Conservation (phyloP, 306 rosid species). For the Cucurbita pepo region DNA sequence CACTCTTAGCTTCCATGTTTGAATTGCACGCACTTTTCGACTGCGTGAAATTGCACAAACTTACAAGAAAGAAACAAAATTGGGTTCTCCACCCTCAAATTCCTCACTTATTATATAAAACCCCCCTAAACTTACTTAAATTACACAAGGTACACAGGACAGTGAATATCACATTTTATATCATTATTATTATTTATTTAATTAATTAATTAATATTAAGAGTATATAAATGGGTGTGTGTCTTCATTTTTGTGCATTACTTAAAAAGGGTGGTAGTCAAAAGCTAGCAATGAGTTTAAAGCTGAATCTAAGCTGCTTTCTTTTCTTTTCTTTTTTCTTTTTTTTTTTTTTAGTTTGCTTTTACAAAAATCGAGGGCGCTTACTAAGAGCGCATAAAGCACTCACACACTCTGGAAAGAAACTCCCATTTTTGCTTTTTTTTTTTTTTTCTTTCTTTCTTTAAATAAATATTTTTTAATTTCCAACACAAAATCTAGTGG, state of each 20-base stretch:
- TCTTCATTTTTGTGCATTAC: neutral
- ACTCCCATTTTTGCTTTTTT: neutral
- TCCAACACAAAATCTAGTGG: neutral
- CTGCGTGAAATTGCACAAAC: neutral
- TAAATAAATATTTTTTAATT: neutral
- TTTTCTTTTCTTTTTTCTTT: neutral
- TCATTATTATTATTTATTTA: too few species aligned
- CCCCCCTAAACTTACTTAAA: neutral
- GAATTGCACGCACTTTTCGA: slow-evolving; percentile 3
- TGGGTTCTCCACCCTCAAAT: neutral
- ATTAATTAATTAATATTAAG: too few species aligned
- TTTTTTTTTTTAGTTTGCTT: neutral
- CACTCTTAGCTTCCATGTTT: neutral
- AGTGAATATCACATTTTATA: too few species aligned
- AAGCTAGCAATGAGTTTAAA: slow-evolving; percentile 3
- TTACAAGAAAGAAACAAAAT: neutral
- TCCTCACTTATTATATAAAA: neutral
- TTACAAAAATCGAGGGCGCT: slow-evolving; percentile 5
- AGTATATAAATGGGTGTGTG: too few species aligned
- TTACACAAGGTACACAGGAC: neutral
- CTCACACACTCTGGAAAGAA: neutral
- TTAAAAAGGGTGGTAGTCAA: neutral
- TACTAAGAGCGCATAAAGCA: neutral
- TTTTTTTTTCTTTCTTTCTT: neutral
- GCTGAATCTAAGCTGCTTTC: neutral